Evolutionary conservation across 192 early-diverging fungal genomes (phyloP), one percentile per base, ranked within the genome.

Genomic region (Coemansia sp.): DNA sequence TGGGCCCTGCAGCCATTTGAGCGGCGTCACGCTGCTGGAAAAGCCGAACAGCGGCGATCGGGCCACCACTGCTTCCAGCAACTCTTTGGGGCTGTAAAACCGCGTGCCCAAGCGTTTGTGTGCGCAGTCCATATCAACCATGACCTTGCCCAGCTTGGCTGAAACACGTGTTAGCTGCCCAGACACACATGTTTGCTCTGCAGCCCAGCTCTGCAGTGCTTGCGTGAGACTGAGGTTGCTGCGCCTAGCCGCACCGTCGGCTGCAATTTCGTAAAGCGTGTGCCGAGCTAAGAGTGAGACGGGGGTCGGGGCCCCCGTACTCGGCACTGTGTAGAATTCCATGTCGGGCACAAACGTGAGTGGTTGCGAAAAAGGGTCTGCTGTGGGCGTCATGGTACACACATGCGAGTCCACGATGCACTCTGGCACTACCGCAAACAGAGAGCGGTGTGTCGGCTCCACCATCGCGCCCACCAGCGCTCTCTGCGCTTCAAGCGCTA

Each of bases 31-130:
- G 21, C 63, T 45, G 51, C 45, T 35, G 14, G 63, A 60, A 45
- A 77, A 77, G 8, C 27, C 63, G 37, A 66, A 69, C 29, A 70
- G 33, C 19, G 73, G 73, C 23, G 58, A 26, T 8, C 50, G 25
- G 34, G 35, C 31, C 17, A 27, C 47, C 13, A 77, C 31, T 5
- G 8, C 17, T 1, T 31, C 21, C 23, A 77, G 25, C 31, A 77
- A 63, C n/a, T 55, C 63, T 2, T 32, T 7, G 0, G 73, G 54
- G 25, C 11, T 18, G 34, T 53, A 25, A 35, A 65, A 60, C 5
- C 34, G 14, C n/a, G 51, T 40, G n/a, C 39, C 49, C 14, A 66
- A 19, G 8, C 32, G 34, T 19, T 45, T 30, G 33, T 61, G 37
- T 9, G 11, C 31, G 22, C 53, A 29, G 35, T 69, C 62, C 26